Base-by-base conservation (phyloP, 2,329 filamentous ascomycete species). In the Cladosporium halotolerans region DNA sequence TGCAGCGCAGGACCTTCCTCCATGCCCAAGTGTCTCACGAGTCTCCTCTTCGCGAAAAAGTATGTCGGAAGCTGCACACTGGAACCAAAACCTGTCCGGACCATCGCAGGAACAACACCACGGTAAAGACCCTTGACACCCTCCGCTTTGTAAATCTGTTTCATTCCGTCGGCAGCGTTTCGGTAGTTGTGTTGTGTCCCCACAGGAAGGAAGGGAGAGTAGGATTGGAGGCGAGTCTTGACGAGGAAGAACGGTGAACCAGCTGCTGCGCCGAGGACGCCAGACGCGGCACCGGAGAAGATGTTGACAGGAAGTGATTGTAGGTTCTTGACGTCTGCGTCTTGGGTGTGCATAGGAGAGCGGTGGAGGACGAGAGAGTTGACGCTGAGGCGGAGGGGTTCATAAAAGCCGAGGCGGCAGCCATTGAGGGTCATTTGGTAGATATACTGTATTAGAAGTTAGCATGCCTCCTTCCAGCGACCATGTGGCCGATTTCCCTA, bases 381-480 rank as follows among this genome's bases (percentile, higher is more conserved):
- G n/a, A 69, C 49, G 18, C 76, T 78, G 45, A 82, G 79, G 67
- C 93, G 89, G 73, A 97, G 82, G 4, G 93, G 93, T 69, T 99
- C 93, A 78, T 99, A 99, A 78, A 99, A 96, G 57, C 93, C 91
- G 52, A 99, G 78, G 52, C 93, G 89, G 73, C 91, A 99, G 65
- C 93, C 93, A 71, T 99, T 99, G 65, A 99, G 84, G 48, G 95
- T 82, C 66, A 97, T 83, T 75, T 99, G 93, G 75, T 99, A 99
- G 67, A 96, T 79, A 72, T 97, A 99, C 79, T 83, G n/a, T 9
- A 39, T 14, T 14, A 2, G n/a, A 9, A 4, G 11, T 39, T 14
- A 39, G 36, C 36, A 14, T 57, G 14, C 10, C 9, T 31, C 14
- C 6, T 19, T 9, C 42, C 42, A 19, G 42, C 9, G 16, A 19